phyloP scores from a whole-genome alignment of 108 stramenopile species.

The Skeletonema grethae region DNA sequence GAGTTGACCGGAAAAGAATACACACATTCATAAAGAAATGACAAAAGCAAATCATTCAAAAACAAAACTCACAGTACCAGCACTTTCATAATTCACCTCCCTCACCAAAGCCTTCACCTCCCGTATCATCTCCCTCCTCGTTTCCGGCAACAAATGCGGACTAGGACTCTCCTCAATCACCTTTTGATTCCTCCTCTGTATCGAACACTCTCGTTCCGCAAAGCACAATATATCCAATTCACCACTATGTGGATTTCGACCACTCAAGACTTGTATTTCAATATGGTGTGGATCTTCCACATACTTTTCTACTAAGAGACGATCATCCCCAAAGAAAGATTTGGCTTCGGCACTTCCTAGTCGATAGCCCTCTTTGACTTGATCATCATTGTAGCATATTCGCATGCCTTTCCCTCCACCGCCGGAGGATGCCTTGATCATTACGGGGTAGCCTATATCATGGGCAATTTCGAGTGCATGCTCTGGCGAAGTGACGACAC shows the following conservation, averaged over 20 bases:
- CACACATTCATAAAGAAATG: background rate
- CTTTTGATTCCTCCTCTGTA: conserved; percentile 99
- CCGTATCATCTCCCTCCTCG: conserved; percentile 83
- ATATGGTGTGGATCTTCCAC: conserved; percentile 97
- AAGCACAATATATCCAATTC: conserved; percentile 79
- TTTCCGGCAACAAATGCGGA: conserved; percentile 65
- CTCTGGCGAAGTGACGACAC: conserved; percentile 37
- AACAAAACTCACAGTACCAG: conserved; percentile 86
- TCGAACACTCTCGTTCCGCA: conserved; percentile 94
- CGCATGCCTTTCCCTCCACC: conserved; percentile 99
- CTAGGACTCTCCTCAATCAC: conserved; percentile 95
- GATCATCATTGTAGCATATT: conserved; percentile 83
- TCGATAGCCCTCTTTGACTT: conserved; percentile 79
- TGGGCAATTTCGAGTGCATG: conserved; percentile 75
- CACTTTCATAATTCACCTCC: conserved; percentile 84
- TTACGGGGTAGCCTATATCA: conserved; percentile 97
- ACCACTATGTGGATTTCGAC: conserved; percentile 44
- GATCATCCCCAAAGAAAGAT: conserved; percentile 91
- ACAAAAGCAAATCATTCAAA: background rate
- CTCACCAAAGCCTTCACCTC: conserved; percentile 83
- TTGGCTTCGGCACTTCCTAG: conserved; percentile 88
- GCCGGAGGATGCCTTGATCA: conserved; percentile 97
- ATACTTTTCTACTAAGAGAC: conserved; percentile 96
- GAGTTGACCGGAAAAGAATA: background rate
- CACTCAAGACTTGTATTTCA: conserved; percentile 96